These are phyloP conservation scores for Diversispora eburnea DNA, from an alignment of 192 early-diverging fungal genomes.

Conservation along the genomic window DNA sequence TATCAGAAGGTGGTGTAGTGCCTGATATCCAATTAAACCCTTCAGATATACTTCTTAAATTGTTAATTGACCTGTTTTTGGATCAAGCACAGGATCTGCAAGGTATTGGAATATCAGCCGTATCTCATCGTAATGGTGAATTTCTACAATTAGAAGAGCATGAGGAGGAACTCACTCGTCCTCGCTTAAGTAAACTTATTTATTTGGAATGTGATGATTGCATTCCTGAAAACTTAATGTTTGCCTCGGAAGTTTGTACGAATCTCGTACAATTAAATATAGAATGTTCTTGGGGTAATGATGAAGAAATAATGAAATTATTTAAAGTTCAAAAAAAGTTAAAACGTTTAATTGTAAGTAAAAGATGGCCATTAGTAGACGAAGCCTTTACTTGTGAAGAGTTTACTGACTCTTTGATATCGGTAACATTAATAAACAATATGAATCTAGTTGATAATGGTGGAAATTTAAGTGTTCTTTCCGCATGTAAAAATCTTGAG, in stretches of 20 bases:
- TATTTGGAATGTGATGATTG: conserved; percentile 15
- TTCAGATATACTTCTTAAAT: neutral
- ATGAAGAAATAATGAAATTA: neutral
- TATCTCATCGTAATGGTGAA: neutral
- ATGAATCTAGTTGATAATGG: neutral
- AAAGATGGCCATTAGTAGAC: neutral
- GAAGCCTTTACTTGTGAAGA: neutral
- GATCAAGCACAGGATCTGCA: neutral
- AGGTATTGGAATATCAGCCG: neutral
- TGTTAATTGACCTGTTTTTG: neutral
- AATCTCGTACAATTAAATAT: neutral
- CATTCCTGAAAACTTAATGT: neutral
- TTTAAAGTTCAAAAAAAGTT: neutral
- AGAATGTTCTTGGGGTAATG: conserved; percentile 18
- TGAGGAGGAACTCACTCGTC: neutral
- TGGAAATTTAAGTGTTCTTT: neutral
- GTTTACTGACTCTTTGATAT: neutral
- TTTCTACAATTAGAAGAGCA: neutral
- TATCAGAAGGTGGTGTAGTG: neutral
- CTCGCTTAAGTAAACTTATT: neutral
- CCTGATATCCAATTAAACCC: neutral
- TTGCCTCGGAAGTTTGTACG: neutral
- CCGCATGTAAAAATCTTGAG: neutral
- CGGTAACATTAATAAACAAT: neutral
- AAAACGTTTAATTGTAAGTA: neutral